Base-by-base conservation (phyloP, 192 early-diverging fungal genomes). In the Mortierella claussenii region DNA sequence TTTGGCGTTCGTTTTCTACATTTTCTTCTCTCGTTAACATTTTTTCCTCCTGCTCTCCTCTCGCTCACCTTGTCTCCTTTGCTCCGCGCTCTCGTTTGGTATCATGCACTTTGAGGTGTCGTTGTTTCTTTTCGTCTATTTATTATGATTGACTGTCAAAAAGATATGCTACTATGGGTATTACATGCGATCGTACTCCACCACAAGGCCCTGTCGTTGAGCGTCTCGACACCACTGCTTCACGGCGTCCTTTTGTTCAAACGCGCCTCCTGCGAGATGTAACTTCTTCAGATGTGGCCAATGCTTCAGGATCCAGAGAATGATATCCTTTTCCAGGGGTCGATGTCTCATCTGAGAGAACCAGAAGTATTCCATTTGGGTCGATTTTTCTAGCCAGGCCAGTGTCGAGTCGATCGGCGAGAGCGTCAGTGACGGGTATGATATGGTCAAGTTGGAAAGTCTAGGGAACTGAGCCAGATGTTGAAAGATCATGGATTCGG, bases 351-450 rank as follows among this genome's bases (percentile, higher is more conserved):
- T 23, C 23, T 75, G 62, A 9, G 51, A 46, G 24, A 65, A 75
- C 70, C 70, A 75, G 47, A 75, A 75, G 27, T 75, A 75, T 23
- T 75, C 49, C 48, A 75, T 60, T 57, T 40, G 46, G 0, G 55
- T 65, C 23, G 32, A 60, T n/a, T 55, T 65, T 11, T 20, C 50
- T 50, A 75, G 55, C 70, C 70, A 66, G 0, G 62, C 63, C n/a
- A 75, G 9, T 0, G 62, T 75, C n/a, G 70, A 55, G 26, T 75
- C 63, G 15, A 60, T 34, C 0, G 70, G 63, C 1, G 57, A 48
- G 24, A 75, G 36, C 5, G 37, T 65, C 6, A 75, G 49, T 0
- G 62, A 28, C 3, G 70, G 70, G 46, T 54, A 55, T 12, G 70
- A 55, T n/a, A 75, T 65, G 0, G 70, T 75, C 24, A 75, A 23